Conservation (phyloP, 108 stramenopile species). For the Cyclotella sp. region DNA sequence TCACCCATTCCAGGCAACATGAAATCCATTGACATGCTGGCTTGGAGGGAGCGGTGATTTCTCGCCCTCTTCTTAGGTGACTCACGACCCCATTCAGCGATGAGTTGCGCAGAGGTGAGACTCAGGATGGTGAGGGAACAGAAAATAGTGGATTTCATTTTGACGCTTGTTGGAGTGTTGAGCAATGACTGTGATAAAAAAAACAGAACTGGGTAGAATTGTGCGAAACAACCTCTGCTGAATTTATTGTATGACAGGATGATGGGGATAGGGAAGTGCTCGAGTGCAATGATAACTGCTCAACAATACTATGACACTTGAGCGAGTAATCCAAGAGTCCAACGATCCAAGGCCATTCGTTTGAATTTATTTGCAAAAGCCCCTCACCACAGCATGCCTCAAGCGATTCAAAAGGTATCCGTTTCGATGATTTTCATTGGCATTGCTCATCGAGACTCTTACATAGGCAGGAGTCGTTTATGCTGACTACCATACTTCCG, state of each 20-base stretch:
- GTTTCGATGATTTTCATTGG: no score
- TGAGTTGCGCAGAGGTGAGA: neutral
- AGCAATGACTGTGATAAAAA: no score
- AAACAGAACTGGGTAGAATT: no score
- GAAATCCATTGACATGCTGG: conserved; percentile 14
- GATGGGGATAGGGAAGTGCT: no score
- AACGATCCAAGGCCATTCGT: neutral
- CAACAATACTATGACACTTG: no score
- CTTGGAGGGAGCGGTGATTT: neutral
- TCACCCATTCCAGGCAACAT: neutral
- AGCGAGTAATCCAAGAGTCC: neutral
- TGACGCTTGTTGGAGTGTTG: neutral
- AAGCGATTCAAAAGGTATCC: no score
- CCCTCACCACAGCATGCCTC: neutral
- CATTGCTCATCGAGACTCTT: no score
- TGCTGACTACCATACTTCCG: neutral
- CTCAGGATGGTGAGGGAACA: neutral
- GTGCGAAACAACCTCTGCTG: no score
- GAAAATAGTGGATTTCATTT: conserved; percentile 3
- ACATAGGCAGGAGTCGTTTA: no score
- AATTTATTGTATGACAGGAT: no score
- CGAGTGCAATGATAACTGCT: no score
- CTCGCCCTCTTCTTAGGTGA: neutral
- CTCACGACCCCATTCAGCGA: conserved; percentile 1
- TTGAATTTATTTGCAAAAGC: conserved; percentile 4